Conservation (phyloP, 1,284 basidiomycete species). For the Cutaneotrichosporon sp. region DNA sequence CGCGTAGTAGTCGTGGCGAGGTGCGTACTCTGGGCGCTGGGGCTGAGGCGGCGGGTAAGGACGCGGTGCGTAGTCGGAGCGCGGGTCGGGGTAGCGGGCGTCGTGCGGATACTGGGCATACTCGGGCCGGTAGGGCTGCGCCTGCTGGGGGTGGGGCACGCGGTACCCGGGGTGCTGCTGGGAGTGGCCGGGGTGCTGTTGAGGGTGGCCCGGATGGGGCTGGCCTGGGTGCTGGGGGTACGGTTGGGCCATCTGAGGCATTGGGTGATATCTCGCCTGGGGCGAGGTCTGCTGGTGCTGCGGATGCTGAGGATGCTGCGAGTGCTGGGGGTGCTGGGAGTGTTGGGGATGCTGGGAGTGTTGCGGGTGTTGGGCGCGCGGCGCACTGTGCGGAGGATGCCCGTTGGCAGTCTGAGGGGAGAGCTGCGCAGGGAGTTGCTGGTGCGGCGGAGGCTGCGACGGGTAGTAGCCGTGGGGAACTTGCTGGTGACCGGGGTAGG, state of each 20-base stretch:
- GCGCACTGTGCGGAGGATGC: neutral
- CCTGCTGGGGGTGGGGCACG: neutral
- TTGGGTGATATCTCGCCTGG: neutral
- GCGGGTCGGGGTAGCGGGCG: neutral
- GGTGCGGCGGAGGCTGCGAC: neutral
- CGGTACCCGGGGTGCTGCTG: conserved; percentile 1
- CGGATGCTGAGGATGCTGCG: neutral
- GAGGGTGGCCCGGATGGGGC: neutral
- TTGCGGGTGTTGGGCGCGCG: neutral
- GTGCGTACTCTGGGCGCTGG: neutral
- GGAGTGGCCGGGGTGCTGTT: neutral
- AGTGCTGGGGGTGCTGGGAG: neutral
- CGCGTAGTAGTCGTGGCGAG: neutral
- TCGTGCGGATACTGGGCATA: neutral
- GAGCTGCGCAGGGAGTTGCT: neutral
- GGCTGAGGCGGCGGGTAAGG: neutral
- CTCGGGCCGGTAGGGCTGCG: neutral
- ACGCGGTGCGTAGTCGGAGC: neutral
- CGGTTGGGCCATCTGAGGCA: neutral
- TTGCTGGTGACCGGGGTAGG: conserved; percentile 1
- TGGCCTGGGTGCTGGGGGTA: neutral
- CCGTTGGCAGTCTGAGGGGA: neutral
- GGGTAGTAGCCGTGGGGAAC: neutral
- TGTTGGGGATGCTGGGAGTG: neutral
- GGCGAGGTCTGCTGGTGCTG: neutral